Base-by-base conservation (phyloP, 805 yeast species). In the Metschnikowia arizonensis region DNA sequence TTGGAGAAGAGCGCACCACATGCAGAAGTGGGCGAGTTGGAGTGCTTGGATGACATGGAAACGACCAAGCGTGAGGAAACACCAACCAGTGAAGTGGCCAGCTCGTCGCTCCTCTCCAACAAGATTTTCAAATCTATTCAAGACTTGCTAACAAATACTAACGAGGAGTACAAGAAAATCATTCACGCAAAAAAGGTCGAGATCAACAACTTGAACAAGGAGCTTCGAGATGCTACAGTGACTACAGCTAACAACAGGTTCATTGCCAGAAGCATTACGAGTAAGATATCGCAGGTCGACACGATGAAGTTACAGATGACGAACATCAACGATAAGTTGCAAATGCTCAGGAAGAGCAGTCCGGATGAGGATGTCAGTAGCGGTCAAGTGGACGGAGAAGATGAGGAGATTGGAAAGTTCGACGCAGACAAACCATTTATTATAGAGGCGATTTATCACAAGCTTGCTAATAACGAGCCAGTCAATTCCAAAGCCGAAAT, bases 341-440 rank as follows among this genome's bases (percentile, higher is more conserved):
- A 65, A 41, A 39, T 57, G 45, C 53, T 60, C 19, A 57, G 59
- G 40, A 56, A 55, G 39, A 33, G 41, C 31, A 30, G 53, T 5
- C 46, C 78, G 12, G 57, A 54, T 19, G 57, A 47, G 4, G 53
- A 45, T 4, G 29, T 40, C 15, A 40, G 36, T 24, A 32, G 38
- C 18, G 52, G 44, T 12, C 56, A 85, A 14, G 78, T 78, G 50
- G 78, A 79, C 30, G 85, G 87, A 0, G 79, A 84, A 19, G 65
- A 68, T 10, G 84, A 79, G 40, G 90, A 85, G 51, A 82, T 83
- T 48, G 65, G 66, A 17, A 69, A 73, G 76, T 83, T 81, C 56
- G 91, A 85, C 63, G 91, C 96, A 0, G 97, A 90, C 64, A 91
- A 87, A 58, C 96, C 97, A n/a, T 91, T 88, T 64, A 75, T 85